Conservation (phyloP, 192 early-diverging fungal genomes). For the Phlyctochytrium bullatum region DNA sequence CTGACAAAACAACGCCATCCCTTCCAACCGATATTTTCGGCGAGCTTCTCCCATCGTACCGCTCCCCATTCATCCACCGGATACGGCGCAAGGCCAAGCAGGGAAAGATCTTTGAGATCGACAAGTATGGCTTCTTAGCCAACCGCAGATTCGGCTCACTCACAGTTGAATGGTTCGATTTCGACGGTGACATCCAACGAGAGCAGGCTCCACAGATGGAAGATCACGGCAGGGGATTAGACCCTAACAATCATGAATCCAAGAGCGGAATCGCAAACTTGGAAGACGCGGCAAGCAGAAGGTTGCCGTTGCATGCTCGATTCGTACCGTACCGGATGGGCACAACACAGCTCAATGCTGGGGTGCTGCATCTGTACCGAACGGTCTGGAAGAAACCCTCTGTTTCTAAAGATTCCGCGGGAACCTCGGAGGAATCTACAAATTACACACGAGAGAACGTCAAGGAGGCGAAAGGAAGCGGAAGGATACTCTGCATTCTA, state of each 20-base stretch:
- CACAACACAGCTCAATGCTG: constrained; percentile 45
- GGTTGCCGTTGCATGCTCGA: not conserved
- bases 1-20: not conserved
- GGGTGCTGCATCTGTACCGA: constrained; percentile 68
- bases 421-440: not conserved
- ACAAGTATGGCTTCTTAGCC: not conserved
- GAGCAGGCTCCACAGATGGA: not conserved
- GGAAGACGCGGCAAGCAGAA: not conserved
- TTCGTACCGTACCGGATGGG: constrained; percentile 37
- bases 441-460: constrained; percentile 13
- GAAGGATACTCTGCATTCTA: constrained; percentile 63
- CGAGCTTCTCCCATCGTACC: not conserved
- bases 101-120: not conserved
- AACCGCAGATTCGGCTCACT: not conserved
- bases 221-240: not conserved
- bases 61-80: not conserved
- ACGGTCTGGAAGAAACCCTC: constrained; percentile 42
- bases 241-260: not conserved
- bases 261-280: not conserved
- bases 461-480: constrained; percentile 16
- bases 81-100: not conserved
- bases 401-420: not conserved
- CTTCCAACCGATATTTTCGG: not conserved
- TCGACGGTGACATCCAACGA: not conserved
- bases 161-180: constrained; percentile 5